Evolutionary conservation across 331 rosid species (phyloP), one percentile per base, ranked within the genome.

Genomic region (Spiraea crenata): DNA sequence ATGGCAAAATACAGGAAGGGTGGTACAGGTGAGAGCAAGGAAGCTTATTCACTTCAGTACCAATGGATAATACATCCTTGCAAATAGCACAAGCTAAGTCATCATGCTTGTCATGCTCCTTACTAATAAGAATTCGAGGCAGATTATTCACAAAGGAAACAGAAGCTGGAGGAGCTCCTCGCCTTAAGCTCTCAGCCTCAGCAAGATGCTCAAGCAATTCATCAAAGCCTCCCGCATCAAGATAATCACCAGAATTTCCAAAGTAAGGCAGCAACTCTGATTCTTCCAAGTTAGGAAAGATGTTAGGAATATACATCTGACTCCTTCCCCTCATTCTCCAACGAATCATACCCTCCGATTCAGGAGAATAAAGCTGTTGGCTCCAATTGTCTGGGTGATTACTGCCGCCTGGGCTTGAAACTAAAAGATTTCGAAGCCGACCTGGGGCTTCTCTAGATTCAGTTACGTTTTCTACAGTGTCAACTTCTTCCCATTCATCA

Each of bases 21-120:
- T 95, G 99, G 82, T 91, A 95, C 7, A 95, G 86, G 80, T 95
- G 99, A 74, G 81, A 79, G 67, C 99, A 95, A 6, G 98, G 99
- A 45, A 95, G 98, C 81, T 82, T 87, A 70, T 84, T 88, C 73
- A 80, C 96, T 84, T 83, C 81, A 1, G 92, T 81, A 65, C 96
- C 89, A 13, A 63, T 34, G 52, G 77, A 19, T 31, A 95, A 77
- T 59, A 70, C 80, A 72, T 95, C 99, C 71, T 95, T 91, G 92
- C 99, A 95, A 72, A 95, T 84, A 44, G 99, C 96, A 79, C 99
- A 95, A 64, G 80, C 82, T 45, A 83, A 79, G 66, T 70, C 90
- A 25, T 79, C 97, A 68, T 85, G 82, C 79, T 91, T 85, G 78
- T 74, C 81, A 46, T 86, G 93, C 63, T 91, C 90, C 76, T 88